A percentile compares a stretch with the other conserved stretches of the same genome.
These are phyloP conservation scores for Spongospora subterranea DNA, from an alignment of 208 protist genomes.

Conservation along the genomic window DNA sequence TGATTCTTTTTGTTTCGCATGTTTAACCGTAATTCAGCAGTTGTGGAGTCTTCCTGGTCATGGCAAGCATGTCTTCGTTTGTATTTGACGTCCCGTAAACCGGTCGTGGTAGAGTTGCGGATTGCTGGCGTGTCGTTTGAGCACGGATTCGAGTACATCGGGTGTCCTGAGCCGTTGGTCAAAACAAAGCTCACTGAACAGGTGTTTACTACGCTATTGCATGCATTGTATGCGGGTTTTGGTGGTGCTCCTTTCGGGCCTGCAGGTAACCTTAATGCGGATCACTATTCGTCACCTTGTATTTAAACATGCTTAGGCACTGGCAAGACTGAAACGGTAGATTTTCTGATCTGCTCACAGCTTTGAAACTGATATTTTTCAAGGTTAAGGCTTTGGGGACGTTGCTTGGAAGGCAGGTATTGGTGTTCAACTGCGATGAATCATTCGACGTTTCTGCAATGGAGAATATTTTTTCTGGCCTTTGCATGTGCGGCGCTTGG, in stretches of 20 bases:
- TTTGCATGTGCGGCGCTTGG: slow-evolving; percentile 99
- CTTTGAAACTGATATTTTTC: slow-evolving; percentile 67
- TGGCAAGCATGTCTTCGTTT: slow-evolving; percentile 43
- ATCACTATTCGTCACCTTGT: too few relatives aligned
- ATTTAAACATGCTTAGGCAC: slow-evolving; percentile 76
- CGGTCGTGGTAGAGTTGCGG: slow-evolving; percentile 15
- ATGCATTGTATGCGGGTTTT: slow-evolving; percentile 88
- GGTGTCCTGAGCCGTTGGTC: slow-evolving; percentile 93
- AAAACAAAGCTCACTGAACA: slow-evolving; percentile 98
- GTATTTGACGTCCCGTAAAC: background rate
- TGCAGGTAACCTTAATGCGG: slow-evolving; percentile 80
- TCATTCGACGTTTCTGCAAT: slow-evolving; percentile 97
- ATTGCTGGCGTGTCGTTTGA: slow-evolving; percentile 85
- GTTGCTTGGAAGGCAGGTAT: slow-evolving; percentile 94
- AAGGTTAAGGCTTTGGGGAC: slow-evolving; percentile 97
- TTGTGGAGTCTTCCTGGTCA: background rate
- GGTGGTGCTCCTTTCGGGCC: slow-evolving; percentile 96
- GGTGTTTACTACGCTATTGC: slow-evolving; percentile 98
- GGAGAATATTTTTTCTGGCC: slow-evolving; percentile 97
- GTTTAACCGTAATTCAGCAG: slow-evolving; percentile 90
- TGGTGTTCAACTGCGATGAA: slow-evolving; percentile 99
- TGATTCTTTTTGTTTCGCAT: too few relatives aligned
- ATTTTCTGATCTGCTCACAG: background rate
- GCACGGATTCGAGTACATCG: slow-evolving; percentile 99
- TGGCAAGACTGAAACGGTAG: slow-evolving; percentile 93